Conservation (phyloP, 1,284 basidiomycete genomes). For the Sutorius eximius region DNA sequence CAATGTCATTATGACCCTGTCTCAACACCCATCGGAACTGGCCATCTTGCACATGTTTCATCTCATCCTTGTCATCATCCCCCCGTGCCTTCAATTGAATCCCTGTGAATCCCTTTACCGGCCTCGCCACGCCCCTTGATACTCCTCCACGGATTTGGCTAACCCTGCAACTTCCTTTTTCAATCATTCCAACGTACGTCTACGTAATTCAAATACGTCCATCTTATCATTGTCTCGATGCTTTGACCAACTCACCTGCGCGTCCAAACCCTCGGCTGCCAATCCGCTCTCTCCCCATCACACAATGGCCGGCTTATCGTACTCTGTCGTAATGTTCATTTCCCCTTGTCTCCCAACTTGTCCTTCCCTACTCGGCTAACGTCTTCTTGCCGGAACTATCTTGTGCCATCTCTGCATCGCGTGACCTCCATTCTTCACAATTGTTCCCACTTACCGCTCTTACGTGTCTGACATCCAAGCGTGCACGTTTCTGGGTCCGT, state of each 20-base stretch:
- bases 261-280: conserved; percentile 1
- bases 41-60: neutral
- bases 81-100: conserved; percentile 6
- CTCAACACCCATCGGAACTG: conserved; percentile 8
- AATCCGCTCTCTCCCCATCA: conserved; percentile 12
- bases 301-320: conserved; percentile 11
- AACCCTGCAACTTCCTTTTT: conserved; percentile 7
- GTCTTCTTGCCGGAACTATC: neutral
- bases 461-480: conserved; percentile 11
- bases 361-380: neutral
- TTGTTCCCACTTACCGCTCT: neutral
- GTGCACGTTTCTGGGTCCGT: conserved; percentile 82
- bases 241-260: neutral
- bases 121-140: neutral
- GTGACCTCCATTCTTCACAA: neutral
- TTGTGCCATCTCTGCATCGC: neutral
- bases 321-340: conserved; percentile 17
- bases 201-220: conserved; percentile 13
- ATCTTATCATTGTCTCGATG: conserved; percentile 3
- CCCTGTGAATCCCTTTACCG: conserved; percentile 1
- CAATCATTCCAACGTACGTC: conserved; percentile 9
- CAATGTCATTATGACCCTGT: conserved; percentile 2
- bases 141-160: neutral
- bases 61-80: neutral
- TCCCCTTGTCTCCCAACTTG: conserved; percentile 11